These are phyloP conservation scores for Rhexocercosporidium sp. DNA, from an alignment of 2,329 filamentous ascomycete genomes.

Conservation along the genomic window DNA sequence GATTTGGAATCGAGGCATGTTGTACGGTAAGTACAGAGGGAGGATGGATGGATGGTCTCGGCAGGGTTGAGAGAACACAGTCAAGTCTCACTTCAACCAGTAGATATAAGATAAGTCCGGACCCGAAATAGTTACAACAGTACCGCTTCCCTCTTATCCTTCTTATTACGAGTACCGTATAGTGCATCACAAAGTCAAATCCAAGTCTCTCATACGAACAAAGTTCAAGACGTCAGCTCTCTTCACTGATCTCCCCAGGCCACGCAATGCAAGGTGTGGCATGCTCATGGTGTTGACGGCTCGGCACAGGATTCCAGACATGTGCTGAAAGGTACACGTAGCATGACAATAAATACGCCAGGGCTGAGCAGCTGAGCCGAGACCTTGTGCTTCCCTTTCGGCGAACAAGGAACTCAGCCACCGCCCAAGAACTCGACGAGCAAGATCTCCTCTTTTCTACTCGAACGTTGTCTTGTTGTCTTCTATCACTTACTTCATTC, in stretches of 20 bases:
- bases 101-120: too few relatives aligned
- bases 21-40: too few relatives aligned
- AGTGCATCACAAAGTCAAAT: too few relatives aligned
- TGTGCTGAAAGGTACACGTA: not conserved
- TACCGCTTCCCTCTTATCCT: too few relatives aligned
- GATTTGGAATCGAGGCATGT: not conserved
- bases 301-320: not conserved
- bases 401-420: slow-evolving; percentile 11
- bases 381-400: not conserved
- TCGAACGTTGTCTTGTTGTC: not conserved
- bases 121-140: too few relatives aligned
- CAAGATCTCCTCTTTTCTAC: not conserved
- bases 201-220: too few relatives aligned
- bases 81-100: too few relatives aligned
- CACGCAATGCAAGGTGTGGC: not conserved
- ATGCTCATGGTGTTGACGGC: not conserved
- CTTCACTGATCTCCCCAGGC: not conserved
- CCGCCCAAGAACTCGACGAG: not conserved
- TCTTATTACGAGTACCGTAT: too few relatives aligned
- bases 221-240: too few relatives aligned
- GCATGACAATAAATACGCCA: not conserved
- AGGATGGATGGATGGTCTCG: not conserved
- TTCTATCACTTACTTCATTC: not conserved
- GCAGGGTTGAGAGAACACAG: too few relatives aligned
- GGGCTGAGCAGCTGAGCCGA: not conserved